Evolutionary conservation across 2,329 filamentous ascomycete species (phyloP).

Genomic region (Pleurostoma richardsiae): DNA sequence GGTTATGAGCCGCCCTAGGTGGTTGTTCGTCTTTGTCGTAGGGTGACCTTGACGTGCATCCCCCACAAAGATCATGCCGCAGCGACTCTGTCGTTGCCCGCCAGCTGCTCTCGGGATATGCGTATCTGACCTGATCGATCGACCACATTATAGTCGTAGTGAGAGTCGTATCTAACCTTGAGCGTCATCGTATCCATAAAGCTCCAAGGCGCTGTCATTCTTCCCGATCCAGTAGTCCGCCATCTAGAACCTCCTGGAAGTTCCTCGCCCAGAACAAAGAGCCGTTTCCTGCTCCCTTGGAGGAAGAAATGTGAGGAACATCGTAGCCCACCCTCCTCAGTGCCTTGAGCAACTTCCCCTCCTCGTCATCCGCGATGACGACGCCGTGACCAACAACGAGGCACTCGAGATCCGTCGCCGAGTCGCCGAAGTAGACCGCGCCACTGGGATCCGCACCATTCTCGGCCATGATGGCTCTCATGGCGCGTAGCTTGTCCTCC

Average conservation of each 20-base stretch:
- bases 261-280: slow-evolving; percentile 32
- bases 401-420: slow-evolving; percentile 51
- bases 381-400: slow-evolving; percentile 39
- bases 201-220: not conserved
- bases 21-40: too few species aligned
- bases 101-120: not conserved
- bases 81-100: not conserved
- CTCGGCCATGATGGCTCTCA: not conserved
- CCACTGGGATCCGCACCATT: slow-evolving; percentile 13
- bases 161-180: slow-evolving; percentile 1
- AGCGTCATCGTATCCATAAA: not conserved
- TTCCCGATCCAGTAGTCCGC: slow-evolving; percentile 13
- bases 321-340: slow-evolving; percentile 29
- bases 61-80: not conserved
- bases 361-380: slow-evolving; percentile 34
- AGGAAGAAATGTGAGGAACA: slow-evolving; percentile 29
- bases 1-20: too few species aligned
- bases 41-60: too few species aligned
- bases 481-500: slow-evolving; percentile 34
- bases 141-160: not conserved
- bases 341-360: slow-evolving; percentile 25
- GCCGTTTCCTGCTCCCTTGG: slow-evolving; percentile 12
- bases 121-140: not conserved
- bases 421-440: slow-evolving; percentile 52
- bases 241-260: slow-evolving; percentile 34